Conservation (phyloP, 2,329 filamentous ascomycete genomes). For the Apiospora kogelbergensis region DNA sequence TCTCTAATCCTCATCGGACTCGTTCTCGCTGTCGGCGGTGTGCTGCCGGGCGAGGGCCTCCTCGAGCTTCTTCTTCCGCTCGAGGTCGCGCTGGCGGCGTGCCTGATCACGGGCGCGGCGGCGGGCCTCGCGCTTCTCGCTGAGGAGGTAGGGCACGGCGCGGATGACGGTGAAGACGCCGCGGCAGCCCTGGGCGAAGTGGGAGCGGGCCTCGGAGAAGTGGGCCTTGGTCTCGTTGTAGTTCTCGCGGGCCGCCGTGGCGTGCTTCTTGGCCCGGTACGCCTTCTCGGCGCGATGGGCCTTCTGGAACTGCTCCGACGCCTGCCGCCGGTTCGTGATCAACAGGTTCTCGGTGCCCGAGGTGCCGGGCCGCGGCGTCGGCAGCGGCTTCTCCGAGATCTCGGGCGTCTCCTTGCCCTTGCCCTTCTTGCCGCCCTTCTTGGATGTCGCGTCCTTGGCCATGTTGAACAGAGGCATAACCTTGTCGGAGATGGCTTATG, state of each 20-base stretch:
- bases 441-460: background rate
- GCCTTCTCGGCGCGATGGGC: slow-evolving; percentile 40
- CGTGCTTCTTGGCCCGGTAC: slow-evolving; percentile 42
- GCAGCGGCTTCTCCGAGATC: slow-evolving; percentile 13
- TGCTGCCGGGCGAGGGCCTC: slow-evolving; percentile 23
- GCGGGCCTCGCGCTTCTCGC: slow-evolving; percentile 36
- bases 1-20: background rate
- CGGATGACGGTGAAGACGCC: slow-evolving; percentile 32
- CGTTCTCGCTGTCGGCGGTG: background rate
- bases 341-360: slow-evolving; percentile 44
- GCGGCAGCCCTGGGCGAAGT: slow-evolving; percentile 36
- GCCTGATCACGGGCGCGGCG: slow-evolving; percentile 30
- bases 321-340: slow-evolving; percentile 36
- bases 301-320: slow-evolving; percentile 37
- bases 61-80: slow-evolving; percentile 37
- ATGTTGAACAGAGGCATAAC: slow-evolving; percentile 12
- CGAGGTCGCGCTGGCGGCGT: slow-evolving; percentile 29
- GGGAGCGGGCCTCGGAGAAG: slow-evolving; percentile 35
- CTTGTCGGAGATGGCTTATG: no score
- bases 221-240: slow-evolving; percentile 39
- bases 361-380: slow-evolving; percentile 36
- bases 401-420: slow-evolving; percentile 13
- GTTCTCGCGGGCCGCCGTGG: slow-evolving; percentile 37
- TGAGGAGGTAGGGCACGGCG: slow-evolving; percentile 35
- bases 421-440: slow-evolving; percentile 16